A percentile compares a stretch with the other conserved stretches of the same genome.
These are phyloP conservation scores for Kluyveromyces wickerhamii DNA, from an alignment of 805 yeast genomes.

Conservation along the genomic window DNA sequence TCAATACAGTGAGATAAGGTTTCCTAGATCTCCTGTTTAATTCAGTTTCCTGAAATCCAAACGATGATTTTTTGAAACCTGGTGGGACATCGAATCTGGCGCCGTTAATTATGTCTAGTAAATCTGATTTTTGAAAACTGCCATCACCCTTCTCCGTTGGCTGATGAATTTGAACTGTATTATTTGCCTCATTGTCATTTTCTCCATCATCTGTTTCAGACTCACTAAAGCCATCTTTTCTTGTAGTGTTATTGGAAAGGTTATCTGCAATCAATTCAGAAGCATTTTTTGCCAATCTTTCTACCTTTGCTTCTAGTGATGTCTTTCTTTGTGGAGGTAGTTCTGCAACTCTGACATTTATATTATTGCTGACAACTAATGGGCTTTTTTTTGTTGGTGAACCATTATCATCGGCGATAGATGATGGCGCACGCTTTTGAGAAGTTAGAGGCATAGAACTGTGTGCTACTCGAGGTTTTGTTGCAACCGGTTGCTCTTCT, in stretches of 20 bases:
- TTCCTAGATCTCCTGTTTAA: conserved; percentile 11
- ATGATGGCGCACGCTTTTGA: conserved; percentile 7
- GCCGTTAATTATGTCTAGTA: conserved; percentile 21
- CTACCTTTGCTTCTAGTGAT: conserved; percentile 19
- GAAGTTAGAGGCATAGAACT: neutral
- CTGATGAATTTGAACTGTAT: conserved; percentile 15
- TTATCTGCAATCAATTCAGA: conserved; percentile 8
- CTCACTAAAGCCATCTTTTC: conserved; percentile 20
- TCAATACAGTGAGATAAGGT: conserved; percentile 24
- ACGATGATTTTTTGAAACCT: conserved; percentile 13
- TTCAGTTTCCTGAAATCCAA: conserved; percentile 6
- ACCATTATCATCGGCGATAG: conserved; percentile 28
- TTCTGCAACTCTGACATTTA: conserved; percentile 24
- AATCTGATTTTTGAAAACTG: conserved; percentile 25
- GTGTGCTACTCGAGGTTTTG: neutral
- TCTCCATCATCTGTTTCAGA: conserved; percentile 13
- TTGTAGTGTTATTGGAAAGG: conserved; percentile 10
- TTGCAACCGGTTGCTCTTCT: conserved; percentile 3
- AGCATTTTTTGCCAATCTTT: conserved; percentile 12
- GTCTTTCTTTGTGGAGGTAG: conserved; percentile 23
- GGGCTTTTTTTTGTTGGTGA: conserved; percentile 24
- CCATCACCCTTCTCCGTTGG: conserved; percentile 10
- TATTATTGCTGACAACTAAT: conserved; percentile 13
- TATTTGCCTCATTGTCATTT: conserved; percentile 13
- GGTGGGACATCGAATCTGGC: conserved; percentile 15